These are phyloP conservation scores for Starmerella scarabaei DNA, from an alignment of 805 yeast genomes.

Conservation along the genomic window DNA sequence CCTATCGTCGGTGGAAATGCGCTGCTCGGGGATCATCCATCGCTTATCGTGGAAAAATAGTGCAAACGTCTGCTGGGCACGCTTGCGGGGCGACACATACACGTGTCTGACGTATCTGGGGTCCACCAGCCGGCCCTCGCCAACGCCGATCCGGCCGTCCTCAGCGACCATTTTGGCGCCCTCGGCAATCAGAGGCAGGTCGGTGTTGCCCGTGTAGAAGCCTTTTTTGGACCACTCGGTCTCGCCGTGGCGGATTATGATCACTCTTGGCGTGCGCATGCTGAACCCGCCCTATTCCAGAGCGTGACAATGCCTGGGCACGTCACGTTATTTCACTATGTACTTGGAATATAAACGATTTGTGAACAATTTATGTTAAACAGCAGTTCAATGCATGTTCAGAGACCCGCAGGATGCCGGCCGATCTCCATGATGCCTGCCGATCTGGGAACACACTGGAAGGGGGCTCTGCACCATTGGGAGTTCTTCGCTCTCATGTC, in stretches of 20 bases:
- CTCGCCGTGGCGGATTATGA: conserved; percentile 41
- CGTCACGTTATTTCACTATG: no score
- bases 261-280: conserved; percentile 27
- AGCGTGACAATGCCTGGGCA: no score
- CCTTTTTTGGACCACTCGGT: conserved; percentile 95
- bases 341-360: no score
- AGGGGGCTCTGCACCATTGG: no score
- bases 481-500: no score
- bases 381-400: no score
- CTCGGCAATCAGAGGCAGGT: conserved; percentile 58
- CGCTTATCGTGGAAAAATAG: conserved; percentile 43
- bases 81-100: conserved; percentile 64
- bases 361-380: no score
- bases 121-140: conserved; percentile 44
- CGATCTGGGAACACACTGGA: no score
- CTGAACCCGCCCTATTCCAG: no score
- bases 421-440: no score
- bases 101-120: conserved; percentile 51
- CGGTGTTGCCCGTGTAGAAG: conserved; percentile 80
- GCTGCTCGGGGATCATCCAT: conserved; percentile 21
- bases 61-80: conserved; percentile 67
- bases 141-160: conserved; percentile 61
- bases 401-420: no score
- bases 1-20: conserved; percentile 35
- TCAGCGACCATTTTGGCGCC: conserved; percentile 66